Base-by-base conservation (phyloP, 2,329 filamentous ascomycete genomes). In the Zalaria obscura region DNA sequence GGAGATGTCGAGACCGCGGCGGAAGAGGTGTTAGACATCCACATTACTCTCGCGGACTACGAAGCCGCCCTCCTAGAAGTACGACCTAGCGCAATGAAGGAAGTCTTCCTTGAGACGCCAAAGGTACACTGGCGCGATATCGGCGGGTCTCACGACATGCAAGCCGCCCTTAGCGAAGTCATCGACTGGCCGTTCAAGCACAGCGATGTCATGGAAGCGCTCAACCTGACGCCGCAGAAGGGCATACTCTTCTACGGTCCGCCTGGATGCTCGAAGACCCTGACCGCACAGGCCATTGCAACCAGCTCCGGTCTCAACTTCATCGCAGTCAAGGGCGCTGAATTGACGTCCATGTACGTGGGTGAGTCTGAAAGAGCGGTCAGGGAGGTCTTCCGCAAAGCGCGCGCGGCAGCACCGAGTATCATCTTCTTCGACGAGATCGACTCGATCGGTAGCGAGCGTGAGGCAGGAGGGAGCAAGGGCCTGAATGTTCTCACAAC, bases 361-460 rank as follows among this genome's bases (percentile, higher is more conserved):
- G 89, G 89, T 46, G 89, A 96, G 60, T 89, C 87, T 2, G 89
- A 96, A 63, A 77, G 86, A 7, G 80, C 82, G 5, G 74, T 95
- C 35, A 78, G 89, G 32, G 82, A 86, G 42, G 76, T 95, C 1
- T 95, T 96, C 58, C 74, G 80, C 40, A 83, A 88, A 51, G 89
- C 89, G 1, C 73, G 83, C 35, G 79, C 81, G n/a, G 88, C 87
- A 5, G 78, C 80, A 40, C 89, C 89, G 0, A 87, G 83, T 57
- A 89, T 95, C 61, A 87, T 96, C 52, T 96, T 95, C 69, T 94
- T 95, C 50, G 88, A 96, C 58, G 88, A 96, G 60, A 91, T 96
- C 52, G 88, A 96, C 62, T 79, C 84, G 4, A 89, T 96, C 47
- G 70, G 71, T 29, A 68, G 68, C 61, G 54, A 80, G 64, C 70